Conservation (phyloP, 352 stramenopile species). For the Pythium scleroteichum region DNA sequence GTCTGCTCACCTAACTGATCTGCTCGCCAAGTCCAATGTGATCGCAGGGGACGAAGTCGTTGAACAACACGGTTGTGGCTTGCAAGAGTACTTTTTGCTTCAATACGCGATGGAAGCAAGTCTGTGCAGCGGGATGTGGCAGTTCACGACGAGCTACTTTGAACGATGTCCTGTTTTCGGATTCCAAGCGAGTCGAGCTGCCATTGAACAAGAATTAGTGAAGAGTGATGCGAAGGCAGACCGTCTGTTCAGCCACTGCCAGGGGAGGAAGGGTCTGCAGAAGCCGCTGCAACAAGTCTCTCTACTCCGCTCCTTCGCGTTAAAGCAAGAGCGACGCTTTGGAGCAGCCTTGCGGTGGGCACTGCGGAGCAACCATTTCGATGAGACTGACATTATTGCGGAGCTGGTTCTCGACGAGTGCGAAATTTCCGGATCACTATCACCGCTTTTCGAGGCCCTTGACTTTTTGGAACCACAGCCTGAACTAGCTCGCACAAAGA, state of each 20-base stretch:
- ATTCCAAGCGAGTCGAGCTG: slow-evolving; percentile 36
- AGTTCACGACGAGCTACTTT: slow-evolving; percentile 65
- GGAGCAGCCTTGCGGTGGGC: slow-evolving; percentile 65
- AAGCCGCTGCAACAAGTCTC: slow-evolving; percentile 39
- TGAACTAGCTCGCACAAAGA: slow-evolving; percentile 47
- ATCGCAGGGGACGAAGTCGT: slow-evolving; percentile 49
- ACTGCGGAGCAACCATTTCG: slow-evolving; percentile 54
- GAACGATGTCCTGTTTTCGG: slow-evolving; percentile 63
- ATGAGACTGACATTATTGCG: slow-evolving; percentile 57
- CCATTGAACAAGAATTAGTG: slow-evolving; percentile 50
- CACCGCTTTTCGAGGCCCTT: slow-evolving; percentile 59
- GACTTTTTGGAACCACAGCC: slow-evolving; percentile 62
- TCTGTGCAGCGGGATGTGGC: slow-evolving; percentile 59
- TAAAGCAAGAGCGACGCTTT: slow-evolving; percentile 40
- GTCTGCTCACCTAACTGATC: slow-evolving; percentile 60
- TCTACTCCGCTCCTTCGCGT: slow-evolving; percentile 42
- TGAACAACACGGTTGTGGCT: slow-evolving; percentile 45
- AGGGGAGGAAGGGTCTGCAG: slow-evolving; percentile 45
- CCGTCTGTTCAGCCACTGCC: slow-evolving; percentile 55
- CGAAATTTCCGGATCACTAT: slow-evolving; percentile 35
- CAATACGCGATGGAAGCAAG: slow-evolving; percentile 73
- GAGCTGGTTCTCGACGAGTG: slow-evolving; percentile 60
- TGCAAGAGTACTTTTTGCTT: slow-evolving; percentile 62
- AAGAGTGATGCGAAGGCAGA: slow-evolving; percentile 58
- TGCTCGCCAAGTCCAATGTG: slow-evolving; percentile 58